phyloP scores from a whole-genome alignment of 2,329 filamentous ascomycete genomes.

The Pestalotiopsis sp. region DNA sequence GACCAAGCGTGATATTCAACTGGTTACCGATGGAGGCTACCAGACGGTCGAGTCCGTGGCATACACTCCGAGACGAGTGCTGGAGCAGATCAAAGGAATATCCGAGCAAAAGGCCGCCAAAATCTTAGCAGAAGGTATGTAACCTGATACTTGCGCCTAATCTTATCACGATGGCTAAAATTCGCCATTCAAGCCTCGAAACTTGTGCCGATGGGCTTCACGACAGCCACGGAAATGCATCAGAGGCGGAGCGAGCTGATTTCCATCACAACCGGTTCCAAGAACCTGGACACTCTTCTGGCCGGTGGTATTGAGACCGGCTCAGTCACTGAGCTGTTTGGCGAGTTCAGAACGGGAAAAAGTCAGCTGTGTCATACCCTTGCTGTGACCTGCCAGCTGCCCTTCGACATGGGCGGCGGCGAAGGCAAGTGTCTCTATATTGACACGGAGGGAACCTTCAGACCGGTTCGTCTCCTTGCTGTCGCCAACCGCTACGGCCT shows the following conservation, averaged over 20 bases:
- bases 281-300: constrained; percentile 92
- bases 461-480: constrained; percentile 85
- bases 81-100: constrained; percentile 97
- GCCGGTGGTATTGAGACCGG: constrained; percentile 96
- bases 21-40: constrained; percentile 88
- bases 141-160: background rate
- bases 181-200: constrained; percentile 71
- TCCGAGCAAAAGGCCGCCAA: constrained; percentile 96
- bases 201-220: constrained; percentile 98
- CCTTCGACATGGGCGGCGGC: constrained; percentile 98
- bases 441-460: constrained; percentile 96
- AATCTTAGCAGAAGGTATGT: constrained; percentile 81
- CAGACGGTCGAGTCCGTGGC: constrained; percentile 96
- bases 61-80: constrained; percentile 79
- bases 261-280: constrained; percentile 96
- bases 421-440: constrained; percentile 99
- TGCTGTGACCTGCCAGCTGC: constrained; percentile 96
- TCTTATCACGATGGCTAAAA: background rate
- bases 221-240: constrained; percentile 98
- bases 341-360: constrained; percentile 97
- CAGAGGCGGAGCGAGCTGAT: constrained; percentile 95
- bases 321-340: constrained; percentile 97
- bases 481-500: constrained; percentile 94
- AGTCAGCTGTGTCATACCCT: constrained; percentile 98
- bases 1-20: constrained; percentile 93